Base-by-base conservation (phyloP, 441 rosid genomes). In the Theobroma grandiflorum region DNA sequence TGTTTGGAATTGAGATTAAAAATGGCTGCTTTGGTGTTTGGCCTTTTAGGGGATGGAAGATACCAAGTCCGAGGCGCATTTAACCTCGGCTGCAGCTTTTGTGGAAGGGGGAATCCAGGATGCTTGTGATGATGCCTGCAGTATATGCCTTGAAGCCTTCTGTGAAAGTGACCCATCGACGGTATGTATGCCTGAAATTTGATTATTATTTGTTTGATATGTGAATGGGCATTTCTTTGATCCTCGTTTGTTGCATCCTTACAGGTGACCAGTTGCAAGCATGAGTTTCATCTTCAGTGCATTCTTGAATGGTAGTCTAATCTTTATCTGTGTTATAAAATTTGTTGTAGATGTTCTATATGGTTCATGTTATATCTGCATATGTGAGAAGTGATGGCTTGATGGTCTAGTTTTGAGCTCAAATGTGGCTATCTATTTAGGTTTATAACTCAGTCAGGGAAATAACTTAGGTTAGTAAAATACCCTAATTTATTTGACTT, bases 31-130 rank as follows among this genome's bases (percentile, higher is more conserved):
- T 69, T 72, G 50, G 43, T 37, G 43, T 66, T 67, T 72, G 78
- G 78, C 33, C 75, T 70, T 42, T 47, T 63, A 85, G 90, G 94
- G 79, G 79, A 84, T 83, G 86, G 95, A 87, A 78, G 96, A 89
- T 76, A 81, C 82, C 45, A 49, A 76, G 77, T 80, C 91, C 5
- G 97, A 89, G 40, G 89, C 87, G 3, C 95, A 92, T 81, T 69
- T 91, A 90, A 92, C 92, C 40, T 94, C 99, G 0, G 94, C 98
- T 40, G 98, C 94, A 35, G 99, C 99, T n/a, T 96, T 96, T 85
- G 99, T 96, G 47, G 93, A 96, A 87, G 98, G 99, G 1, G 98
- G 99, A 77, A 87, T 96, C 49, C 99, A 96, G 87, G 99, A 96
- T 45, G 87, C 99, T 59, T 96, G 98, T 85, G 99, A 96, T 79